Evolutionary conservation across 2,329 filamentous ascomycete genomes (phyloP).

Genomic region (Apiospora marii): DNA sequence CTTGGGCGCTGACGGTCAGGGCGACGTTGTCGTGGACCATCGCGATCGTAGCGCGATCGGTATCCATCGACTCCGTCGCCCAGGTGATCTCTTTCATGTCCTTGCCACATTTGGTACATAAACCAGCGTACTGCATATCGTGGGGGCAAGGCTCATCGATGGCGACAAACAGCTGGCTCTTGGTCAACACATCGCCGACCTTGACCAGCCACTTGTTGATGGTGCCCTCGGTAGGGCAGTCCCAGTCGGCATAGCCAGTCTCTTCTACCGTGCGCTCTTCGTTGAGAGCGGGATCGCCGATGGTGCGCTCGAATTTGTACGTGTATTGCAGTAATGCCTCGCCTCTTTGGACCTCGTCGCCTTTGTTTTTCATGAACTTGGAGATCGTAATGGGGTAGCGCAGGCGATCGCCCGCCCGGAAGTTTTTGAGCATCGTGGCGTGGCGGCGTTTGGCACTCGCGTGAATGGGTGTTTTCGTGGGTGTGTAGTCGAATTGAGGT

Average conservation of each 20-base stretch:
- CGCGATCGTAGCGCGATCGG: slow-evolving; percentile 88
- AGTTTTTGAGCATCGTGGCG: slow-evolving; percentile 44
- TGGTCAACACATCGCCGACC: slow-evolving; percentile 69
- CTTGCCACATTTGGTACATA: slow-evolving; percentile 92
- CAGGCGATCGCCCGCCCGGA: slow-evolving; percentile 68
- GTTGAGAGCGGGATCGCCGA: slow-evolving; percentile 69
- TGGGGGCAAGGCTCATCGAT: slow-evolving; percentile 93
- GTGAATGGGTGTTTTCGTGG: neutral
- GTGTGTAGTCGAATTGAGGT: neutral
- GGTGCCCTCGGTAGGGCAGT: slow-evolving; percentile 83
- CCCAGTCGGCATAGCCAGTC: slow-evolving; percentile 78
- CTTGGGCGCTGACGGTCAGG: slow-evolving; percentile 82
- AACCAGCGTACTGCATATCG: slow-evolving; percentile 86
- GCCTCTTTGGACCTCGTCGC: slow-evolving; percentile 78
- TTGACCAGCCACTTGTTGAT: slow-evolving; percentile 79
- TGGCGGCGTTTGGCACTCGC: neutral
- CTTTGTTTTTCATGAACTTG: slow-evolving; percentile 78
- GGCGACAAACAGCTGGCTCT: slow-evolving; percentile 69
- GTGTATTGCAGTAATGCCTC: slow-evolving; percentile 86
- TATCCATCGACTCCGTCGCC: slow-evolving; percentile 80
- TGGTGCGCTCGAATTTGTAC: slow-evolving; percentile 80
- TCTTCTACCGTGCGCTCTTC: slow-evolving; percentile 72
- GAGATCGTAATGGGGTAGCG: slow-evolving; percentile 95
- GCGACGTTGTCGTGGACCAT: slow-evolving; percentile 93
- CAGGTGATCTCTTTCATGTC: slow-evolving; percentile 94